Evolutionary conservation across 176 grass and related monocot genomes (phyloP).

Genomic region (Hordeum marinum): DNA sequence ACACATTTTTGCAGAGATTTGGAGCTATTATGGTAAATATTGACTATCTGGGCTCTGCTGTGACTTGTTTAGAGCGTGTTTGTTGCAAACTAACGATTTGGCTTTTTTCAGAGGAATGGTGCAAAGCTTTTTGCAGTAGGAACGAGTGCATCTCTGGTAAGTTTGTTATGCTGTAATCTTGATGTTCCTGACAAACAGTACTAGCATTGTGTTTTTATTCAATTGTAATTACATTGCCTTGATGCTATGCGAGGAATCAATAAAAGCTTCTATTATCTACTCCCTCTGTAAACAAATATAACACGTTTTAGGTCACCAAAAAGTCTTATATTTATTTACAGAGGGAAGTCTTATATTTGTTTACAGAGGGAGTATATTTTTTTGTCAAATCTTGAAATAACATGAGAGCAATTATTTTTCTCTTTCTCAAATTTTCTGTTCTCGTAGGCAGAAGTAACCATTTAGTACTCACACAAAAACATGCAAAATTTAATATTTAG

Average conservation of each 20-base stretch:
- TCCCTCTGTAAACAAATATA: too few relatives aligned
- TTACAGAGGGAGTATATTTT: neutral
- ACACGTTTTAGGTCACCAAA: too few relatives aligned
- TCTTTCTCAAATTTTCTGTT: neutral
- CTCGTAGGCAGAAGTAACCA: neutral
- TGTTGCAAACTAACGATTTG: constrained; percentile 17
- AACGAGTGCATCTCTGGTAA: constrained; percentile 89
- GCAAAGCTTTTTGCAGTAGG: constrained; percentile 94
- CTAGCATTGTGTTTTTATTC: neutral
- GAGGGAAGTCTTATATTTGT: too few relatives aligned
- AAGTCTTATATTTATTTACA: too few relatives aligned
- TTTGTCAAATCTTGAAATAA: neutral
- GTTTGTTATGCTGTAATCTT: constrained; percentile 5
- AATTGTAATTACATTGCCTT: neutral
- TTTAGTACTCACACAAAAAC: neutral
- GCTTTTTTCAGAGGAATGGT: constrained; percentile 74
- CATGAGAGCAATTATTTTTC: neutral
- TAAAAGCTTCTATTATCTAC: neutral
- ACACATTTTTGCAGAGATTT: constrained; percentile 83
- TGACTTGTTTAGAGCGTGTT: constrained; percentile 6
- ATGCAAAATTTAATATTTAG: neutral
- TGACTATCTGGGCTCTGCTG: constrained; percentile 8
- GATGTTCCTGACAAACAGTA: neutral
- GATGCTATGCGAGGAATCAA: neutral
- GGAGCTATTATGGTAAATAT: constrained; percentile 91